Base-by-base conservation (phyloP, 208 protist species). In the Herpetomonas muscarum region DNA sequence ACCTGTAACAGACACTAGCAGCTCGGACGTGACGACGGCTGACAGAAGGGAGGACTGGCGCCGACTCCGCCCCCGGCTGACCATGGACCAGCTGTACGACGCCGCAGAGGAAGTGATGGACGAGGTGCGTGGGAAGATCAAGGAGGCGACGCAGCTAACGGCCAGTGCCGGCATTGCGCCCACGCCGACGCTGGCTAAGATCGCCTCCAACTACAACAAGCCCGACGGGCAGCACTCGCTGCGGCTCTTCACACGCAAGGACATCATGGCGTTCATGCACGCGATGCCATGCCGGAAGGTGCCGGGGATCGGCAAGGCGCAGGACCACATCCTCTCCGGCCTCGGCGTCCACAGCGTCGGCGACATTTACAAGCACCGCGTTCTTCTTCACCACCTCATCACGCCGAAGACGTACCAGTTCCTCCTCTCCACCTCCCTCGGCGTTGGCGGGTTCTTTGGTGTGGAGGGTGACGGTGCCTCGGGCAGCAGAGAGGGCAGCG, bases 191-290 rank as follows among this genome's bases (percentile, higher is more conserved):
- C 65, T 97, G 32, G 72, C 88, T 15, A 96, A 97, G 74, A 93
- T 97, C 21, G 81, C 73, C 25, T 78, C 81, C 9, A 96, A 98
- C 54, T 71, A 81, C 55, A 86, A 96, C 45, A 98, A 98, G 66
- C 95, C 95, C 9, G 86, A 98, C 55, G 95, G 93, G 13, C 93
- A 97, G 70, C 84, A 81, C 45, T 39, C 72, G 0, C 60, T 89
- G 15, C 51, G 50, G 3, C 70, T 91, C 22, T 68, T 61, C 56
- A 76, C 67, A 15, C 64, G 72, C 2, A 59, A 87, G 54, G 70
- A 74, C 5, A 70, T 94, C 13, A 70, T 92, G 46, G 39, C 28
- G 0, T 90, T 76, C 50, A 39, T 91, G 34, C 54, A 52, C n/a
- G 34, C 30, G 10, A 28, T 83, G 10, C 45, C 65, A 15, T 62